Evolutionary conservation across 805 yeast species (phyloP).

Genomic region (Saturnispora kantuleensis): DNA sequence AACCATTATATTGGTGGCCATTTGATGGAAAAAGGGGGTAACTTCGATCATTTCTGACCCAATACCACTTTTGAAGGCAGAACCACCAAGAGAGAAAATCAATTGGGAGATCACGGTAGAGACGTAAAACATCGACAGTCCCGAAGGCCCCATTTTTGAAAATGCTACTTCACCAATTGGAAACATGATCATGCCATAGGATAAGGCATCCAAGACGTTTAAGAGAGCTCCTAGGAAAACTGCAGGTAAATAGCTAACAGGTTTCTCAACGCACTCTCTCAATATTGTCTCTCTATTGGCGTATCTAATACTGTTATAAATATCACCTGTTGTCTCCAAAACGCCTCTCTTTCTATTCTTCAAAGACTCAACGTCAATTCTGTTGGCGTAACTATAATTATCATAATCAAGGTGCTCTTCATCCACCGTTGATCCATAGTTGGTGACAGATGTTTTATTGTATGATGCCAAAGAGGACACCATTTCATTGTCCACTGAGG

Average conservation of each 20-base stretch:
- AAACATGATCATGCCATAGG: conserved; percentile 96
- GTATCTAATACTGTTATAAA: conserved; percentile 4
- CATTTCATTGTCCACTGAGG: conserved; percentile 7
- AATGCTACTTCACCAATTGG: conserved; percentile 80
- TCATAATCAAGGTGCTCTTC: background rate
- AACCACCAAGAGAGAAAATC: conserved; percentile 82
- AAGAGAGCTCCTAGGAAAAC: conserved; percentile 77
- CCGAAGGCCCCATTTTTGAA: conserved; percentile 73
- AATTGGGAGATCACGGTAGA: conserved; percentile 86
- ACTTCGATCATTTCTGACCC: conserved; percentile 99
- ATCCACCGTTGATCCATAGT: conserved; percentile 4
- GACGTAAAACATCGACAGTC: conserved; percentile 88
- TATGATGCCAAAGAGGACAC: background rate
- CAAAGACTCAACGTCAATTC: conserved; percentile 10
- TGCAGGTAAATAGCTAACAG: conserved; percentile 55
- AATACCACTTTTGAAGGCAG: conserved; percentile 81
- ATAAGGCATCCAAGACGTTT: conserved; percentile 84
- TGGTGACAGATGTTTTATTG: conserved; percentile 3
- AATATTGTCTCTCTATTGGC: conserved; percentile 19
- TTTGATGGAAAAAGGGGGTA: conserved; percentile 95
- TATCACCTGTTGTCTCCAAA: background rate
- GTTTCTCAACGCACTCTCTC: conserved; percentile 26
- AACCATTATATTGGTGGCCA: conserved; percentile 65
- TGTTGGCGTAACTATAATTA: background rate
- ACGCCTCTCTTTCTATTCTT: conserved; percentile 1